These are phyloP conservation scores for Thuja plicata DNA, from an alignment of 83 land plant genomes.

Conservation along the genomic window DNA sequence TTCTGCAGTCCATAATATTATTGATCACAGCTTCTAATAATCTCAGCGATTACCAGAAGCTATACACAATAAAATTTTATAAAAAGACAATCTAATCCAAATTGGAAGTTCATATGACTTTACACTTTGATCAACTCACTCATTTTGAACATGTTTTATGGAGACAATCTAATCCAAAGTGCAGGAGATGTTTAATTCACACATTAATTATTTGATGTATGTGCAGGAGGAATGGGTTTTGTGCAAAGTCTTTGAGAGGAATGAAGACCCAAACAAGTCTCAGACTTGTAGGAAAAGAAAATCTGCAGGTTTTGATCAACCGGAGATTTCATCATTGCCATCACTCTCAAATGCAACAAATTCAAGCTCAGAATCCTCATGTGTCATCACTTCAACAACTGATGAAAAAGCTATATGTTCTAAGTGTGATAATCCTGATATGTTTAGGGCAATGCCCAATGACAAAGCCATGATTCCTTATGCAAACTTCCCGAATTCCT, in stretches of 20 bases:
- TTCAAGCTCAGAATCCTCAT: background rate
- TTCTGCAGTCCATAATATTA: no score
- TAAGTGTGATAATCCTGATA: background rate
- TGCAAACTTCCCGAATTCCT: background rate
- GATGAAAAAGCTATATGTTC: background rate
- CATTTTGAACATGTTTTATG: no score
- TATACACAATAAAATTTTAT: no score
- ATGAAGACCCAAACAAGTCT: slow-evolving; percentile 9
- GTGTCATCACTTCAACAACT: background rate
- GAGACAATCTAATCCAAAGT: background rate
- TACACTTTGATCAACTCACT: no score
- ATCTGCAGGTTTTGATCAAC: slow-evolving; percentile 1
- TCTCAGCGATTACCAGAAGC: no score
- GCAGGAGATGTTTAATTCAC: background rate
- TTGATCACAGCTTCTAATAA: no score
- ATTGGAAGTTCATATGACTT: background rate
- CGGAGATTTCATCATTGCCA: slow-evolving; percentile 15
- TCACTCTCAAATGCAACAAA: slow-evolving; percentile 14
- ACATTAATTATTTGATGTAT: background rate
- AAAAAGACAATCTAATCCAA: no score
- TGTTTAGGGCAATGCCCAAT: background rate
- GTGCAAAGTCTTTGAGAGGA: slow-evolving; percentile 31
- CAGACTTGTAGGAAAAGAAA: background rate
- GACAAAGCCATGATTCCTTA: background rate
- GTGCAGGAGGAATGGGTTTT: slow-evolving; percentile 37